Evolutionary conservation across 2,329 filamentous ascomycete genomes (phyloP), one percentile per base, ranked within the genome.

Genomic region (Lasiodiplodia hormozganensis): DNA sequence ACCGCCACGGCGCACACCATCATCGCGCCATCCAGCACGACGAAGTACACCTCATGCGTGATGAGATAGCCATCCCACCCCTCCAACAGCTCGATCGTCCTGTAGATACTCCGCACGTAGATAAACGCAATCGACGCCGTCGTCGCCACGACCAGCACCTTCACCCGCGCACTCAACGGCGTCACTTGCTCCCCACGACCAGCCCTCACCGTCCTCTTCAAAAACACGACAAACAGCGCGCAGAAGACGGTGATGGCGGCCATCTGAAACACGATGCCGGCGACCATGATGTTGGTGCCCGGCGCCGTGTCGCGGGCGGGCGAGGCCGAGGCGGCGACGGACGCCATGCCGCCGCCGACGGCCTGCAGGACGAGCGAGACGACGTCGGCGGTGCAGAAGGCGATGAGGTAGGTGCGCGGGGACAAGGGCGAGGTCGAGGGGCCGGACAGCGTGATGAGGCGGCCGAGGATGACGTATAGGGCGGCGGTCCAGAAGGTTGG

Each of bases 301-400:
- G 86, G 79, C 38, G 76, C 78, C 5, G 65, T 62, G 47, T 68
- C 56, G 3, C 23, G 2, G 1, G 81, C 73, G 43, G 85, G 76
- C 8, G 81, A 76, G 23, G 83, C 74, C 1, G 76, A 74, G 12
- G 82, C 77, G 0, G 85, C 85, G 0, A 83, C 82, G 0, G 87
- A 85, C 2, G 88, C 86, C 54, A 88, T 80, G 64, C 83, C 87
- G 68, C 88, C 88, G 12, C 87, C 87, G 12, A 81, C 81, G 7
- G 85, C 86, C 75, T 90, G 88, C 4, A 89, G 76, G 16, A 87
- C 71, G 25, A 90, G 82, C n/a, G 85, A 86, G 68, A 87, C 72
- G 54, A 89, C 71, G 71, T 90, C 88, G 72, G 85, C 87, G 16
- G 79, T 74, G 72, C 89, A 85, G 77, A 90, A 90, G 70, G 89